phyloP scores from a whole-genome alignment of 2,329 filamentous ascomycete species.

The Graphilbum sp. region DNA sequence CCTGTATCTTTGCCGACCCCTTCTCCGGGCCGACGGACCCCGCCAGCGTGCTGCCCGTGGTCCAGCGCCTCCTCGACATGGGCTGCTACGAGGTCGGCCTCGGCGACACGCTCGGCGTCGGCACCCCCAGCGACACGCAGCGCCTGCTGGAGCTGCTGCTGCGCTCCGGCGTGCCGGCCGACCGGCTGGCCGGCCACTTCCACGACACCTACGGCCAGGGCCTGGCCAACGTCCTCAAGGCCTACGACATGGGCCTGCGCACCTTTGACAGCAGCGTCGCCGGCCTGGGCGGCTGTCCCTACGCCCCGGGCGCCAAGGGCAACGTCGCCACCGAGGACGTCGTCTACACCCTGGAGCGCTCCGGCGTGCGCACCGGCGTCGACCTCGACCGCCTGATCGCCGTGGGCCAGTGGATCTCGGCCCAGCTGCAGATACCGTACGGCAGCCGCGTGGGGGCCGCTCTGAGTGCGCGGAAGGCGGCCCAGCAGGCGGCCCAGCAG shows the following conservation, averaged over 20 bases:
- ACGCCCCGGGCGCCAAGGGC: conserved; percentile 1
- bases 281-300: conserved; percentile 1
- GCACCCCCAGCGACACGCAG: not conserved
- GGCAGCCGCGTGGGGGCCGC: not conserved
- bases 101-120: conserved; percentile 1
- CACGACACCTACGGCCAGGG: conserved; percentile 2
- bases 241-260: not conserved
- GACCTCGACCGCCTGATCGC: not conserved
- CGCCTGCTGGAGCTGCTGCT: not conserved
- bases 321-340: conserved; percentile 2
- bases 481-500: not conserved
- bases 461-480: not conserved
- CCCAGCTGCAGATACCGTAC: not conserved
- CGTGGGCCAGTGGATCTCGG: not conserved
- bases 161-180: not conserved
- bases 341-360: not conserved
- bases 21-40: not conserved
- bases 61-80: not conserved
- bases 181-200: conserved; percentile 1
- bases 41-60: not conserved
- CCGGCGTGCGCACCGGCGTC: not conserved
- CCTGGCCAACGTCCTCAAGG: not conserved
- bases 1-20: conserved; percentile 1
- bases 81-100: conserved; percentile 1
- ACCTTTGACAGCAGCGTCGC: conserved; percentile 3